Conservation (phyloP, 139 green algal species). For the Zygnema cylindricum region DNA sequence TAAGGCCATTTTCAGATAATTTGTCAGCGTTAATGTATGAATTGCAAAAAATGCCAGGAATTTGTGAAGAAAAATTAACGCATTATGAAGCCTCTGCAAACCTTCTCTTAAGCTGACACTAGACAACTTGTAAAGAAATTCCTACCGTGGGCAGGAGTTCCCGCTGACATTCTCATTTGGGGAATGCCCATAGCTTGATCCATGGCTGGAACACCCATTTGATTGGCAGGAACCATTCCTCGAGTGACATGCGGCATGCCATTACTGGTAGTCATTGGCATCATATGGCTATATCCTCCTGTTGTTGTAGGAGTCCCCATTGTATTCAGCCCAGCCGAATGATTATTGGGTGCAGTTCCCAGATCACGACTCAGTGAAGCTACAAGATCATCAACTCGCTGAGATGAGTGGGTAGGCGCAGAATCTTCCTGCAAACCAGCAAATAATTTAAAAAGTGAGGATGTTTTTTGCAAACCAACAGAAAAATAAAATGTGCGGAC, state of each 20-base stretch:
- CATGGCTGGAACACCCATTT: not conserved
- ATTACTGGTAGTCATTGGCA: not conserved
- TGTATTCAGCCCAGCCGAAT: not conserved
- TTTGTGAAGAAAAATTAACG: too few relatives aligned
- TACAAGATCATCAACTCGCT: not conserved
- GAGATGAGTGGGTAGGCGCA: not conserved
- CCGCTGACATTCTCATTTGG: not conserved
- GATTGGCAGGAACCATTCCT: not conserved
- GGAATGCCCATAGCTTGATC: not conserved
- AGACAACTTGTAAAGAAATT: too few relatives aligned
- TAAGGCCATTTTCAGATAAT: too few relatives aligned
- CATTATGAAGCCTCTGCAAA: too few relatives aligned
- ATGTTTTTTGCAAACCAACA: too few relatives aligned
- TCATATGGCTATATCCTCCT: not conserved
- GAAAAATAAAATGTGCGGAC: too few relatives aligned
- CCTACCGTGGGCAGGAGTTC: not conserved
- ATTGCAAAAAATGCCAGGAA: too few relatives aligned
- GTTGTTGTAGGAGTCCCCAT: not conserved
- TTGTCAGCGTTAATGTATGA: too few relatives aligned
- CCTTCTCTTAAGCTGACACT: too few relatives aligned
- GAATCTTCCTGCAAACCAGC: not conserved
- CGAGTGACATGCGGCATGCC: not conserved
- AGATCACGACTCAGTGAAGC: not conserved
- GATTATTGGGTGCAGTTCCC: not conserved
- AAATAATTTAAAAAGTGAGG: too few relatives aligned